phyloP scores from a whole-genome alignment of 768 basidiomycete species.

The Hygrophoropsis aurantiaca region DNA sequence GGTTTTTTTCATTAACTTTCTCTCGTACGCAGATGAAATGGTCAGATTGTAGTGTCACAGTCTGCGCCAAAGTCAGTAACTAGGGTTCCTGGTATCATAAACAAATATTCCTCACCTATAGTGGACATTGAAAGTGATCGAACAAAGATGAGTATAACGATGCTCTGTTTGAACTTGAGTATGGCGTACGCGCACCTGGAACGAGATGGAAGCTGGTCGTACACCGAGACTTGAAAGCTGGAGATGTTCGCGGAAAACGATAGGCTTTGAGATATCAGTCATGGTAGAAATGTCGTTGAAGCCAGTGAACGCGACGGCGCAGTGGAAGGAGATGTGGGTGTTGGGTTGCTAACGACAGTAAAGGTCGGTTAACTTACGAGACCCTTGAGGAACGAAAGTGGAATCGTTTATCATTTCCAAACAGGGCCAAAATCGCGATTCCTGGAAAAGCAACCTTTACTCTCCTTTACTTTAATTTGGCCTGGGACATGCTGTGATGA shows the following conservation, averaged over 20 bases:
- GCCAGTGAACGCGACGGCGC: constrained; percentile 16
- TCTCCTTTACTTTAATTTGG: too few species aligned
- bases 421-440: too few species aligned
- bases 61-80: constrained; percentile 44
- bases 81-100: background rate
- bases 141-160: constrained; percentile 8
- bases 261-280: constrained; percentile 58
- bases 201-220: constrained; percentile 95
- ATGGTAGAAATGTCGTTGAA: constrained; percentile 21
- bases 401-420: too few species aligned
- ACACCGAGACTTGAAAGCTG: constrained; percentile 95
- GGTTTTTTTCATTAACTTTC: constrained; percentile 91
- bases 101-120: constrained; percentile 24
- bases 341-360: constrained; percentile 18
- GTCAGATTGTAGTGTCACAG: constrained; percentile 94
- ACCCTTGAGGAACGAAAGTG: too few species aligned
- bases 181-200: constrained; percentile 68
- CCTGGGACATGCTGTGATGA: too few species aligned
- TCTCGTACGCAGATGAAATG: constrained; percentile 98
- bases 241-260: constrained; percentile 86
- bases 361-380: too few species aligned
- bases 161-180: background rate
- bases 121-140: background rate
- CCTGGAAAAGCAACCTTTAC: too few species aligned
- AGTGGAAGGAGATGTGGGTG: constrained; percentile 17